Evolutionary conservation across 805 yeast genomes (phyloP).

Genomic region (Wickerhamiella slavikovae): DNA sequence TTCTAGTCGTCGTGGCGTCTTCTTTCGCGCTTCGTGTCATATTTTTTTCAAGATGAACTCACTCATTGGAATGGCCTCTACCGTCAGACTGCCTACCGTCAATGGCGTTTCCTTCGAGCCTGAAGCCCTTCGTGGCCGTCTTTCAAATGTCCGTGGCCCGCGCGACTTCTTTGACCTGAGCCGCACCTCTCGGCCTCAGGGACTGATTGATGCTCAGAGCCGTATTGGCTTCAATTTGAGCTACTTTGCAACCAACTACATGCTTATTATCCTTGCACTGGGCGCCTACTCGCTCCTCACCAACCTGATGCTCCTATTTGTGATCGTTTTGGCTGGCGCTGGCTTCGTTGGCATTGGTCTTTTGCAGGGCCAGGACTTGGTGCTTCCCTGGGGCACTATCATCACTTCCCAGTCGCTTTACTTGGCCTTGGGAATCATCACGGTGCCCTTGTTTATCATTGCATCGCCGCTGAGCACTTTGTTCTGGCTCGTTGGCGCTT

Average conservation of each 20-base stretch:
- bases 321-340: conserved; percentile 45
- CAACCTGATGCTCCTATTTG: conserved; percentile 67
- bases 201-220: conserved; percentile 73
- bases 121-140: conserved; percentile 29
- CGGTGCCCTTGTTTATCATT: conserved; percentile 63
- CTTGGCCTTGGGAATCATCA: conserved; percentile 56
- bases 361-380: conserved; percentile 68
- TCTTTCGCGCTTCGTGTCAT: too few species aligned
- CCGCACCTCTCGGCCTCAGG: conserved; percentile 75
- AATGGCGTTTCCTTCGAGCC: conserved; percentile 8
- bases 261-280: conserved; percentile 46
- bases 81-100: too few species aligned
- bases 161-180: conserved; percentile 87
- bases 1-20: too few species aligned
- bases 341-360: conserved; percentile 65
- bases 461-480: conserved; percentile 81
- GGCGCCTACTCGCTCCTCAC: conserved; percentile 75
- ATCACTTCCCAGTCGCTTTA: conserved; percentile 57
- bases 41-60: too few species aligned
- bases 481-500: conserved; percentile 81
- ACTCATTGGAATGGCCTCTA: too few species aligned
- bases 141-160: conserved; percentile 64
- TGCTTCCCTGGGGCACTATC: conserved; percentile 41
- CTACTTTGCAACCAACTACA: conserved; percentile 74
- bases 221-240: conserved; percentile 74